Base-by-base conservation (phyloP, 2,329 filamentous ascomycete genomes). In the Cytospora piceae region DNA sequence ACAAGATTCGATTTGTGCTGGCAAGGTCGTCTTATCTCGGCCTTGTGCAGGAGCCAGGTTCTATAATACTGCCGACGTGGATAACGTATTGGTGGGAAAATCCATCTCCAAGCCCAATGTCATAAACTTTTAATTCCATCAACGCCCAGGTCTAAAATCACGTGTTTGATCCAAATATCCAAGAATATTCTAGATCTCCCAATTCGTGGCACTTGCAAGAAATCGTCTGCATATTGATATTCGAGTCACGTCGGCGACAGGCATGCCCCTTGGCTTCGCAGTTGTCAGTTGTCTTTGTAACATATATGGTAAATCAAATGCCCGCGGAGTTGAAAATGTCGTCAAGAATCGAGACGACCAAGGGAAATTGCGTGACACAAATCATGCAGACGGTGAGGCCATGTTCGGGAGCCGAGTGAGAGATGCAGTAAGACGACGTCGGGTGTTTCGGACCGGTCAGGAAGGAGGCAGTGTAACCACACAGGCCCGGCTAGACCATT, bases 71-170 rank as follows among this genome's bases (percentile, higher is more conserved):
- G n/a, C n/a, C 46, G n/a, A 49, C 11, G 2, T 49, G 46, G n/a
- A 49, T 20, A 63, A 57, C 39, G 15, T 39, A 32, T 39, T 51
- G 39, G 61, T 51, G 31, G 60, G 32, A 52, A n/a, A 37, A 4
- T 1, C 4, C 46, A n/a, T 24, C 9, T 22, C n/a, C 12, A 49
- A 7, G 46, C 46, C 22, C 46, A 24, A 24, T 29, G 37, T 63
- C 53, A 51, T 37, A 57, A 63, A 46, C 29, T 65, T 54, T 61
- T 58, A 27, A 63, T 29, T 46, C 58, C 65, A 22, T 52, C 42
- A 64, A 64, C 61, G 61, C 65, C 61, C 31, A 53, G 22, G 29
- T 64, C 65, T 57, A 60, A 24, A 27, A 17, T 9, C n/a, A 39
- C 29, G n/a, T 22, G 54, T 53, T 46, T 20, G n/a, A 57, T 7